Evolutionary conservation across 1,284 basidiomycete species (phyloP).

Genomic region (Cutaneotrichosporon dermatis): DNA sequence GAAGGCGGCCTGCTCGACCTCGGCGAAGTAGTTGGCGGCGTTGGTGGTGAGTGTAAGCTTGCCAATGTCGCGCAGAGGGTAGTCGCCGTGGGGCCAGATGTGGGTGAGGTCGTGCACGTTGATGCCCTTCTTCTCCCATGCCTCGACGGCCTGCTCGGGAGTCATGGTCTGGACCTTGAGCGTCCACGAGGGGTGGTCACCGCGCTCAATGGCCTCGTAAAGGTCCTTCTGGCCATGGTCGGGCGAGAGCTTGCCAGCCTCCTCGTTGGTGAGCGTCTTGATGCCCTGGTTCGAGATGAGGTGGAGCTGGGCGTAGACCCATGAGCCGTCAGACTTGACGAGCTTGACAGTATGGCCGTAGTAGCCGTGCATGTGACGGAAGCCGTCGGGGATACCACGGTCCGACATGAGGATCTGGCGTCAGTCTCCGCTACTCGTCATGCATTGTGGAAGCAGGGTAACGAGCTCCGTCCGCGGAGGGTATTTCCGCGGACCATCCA

Average conservation of each 20-base stretch:
- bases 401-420: slow-evolving; percentile 53
- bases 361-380: slow-evolving; percentile 80
- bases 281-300: slow-evolving; percentile 68
- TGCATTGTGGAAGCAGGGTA: too few relatives aligned
- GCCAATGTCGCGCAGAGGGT: slow-evolving; percentile 78
- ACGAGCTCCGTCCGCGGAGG: too few relatives aligned
- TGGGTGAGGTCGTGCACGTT: slow-evolving; percentile 78
- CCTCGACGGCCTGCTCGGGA: slow-evolving; percentile 77
- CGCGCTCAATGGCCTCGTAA: slow-evolving; percentile 69
- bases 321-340: slow-evolving; percentile 73
- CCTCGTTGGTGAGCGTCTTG: slow-evolving; percentile 55
- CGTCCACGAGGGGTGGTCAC: slow-evolving; percentile 54
- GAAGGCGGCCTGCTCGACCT: slow-evolving; percentile 67
- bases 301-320: slow-evolving; percentile 80
- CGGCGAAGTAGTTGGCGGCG: slow-evolving; percentile 58
- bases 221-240: slow-evolving; percentile 74
- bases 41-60: slow-evolving; percentile 84
- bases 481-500: too few relatives aligned
- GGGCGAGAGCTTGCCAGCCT: slow-evolving; percentile 56
- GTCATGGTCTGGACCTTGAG: slow-evolving; percentile 73
- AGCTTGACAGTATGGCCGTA: slow-evolving; percentile 90
- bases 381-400: slow-evolving; percentile 74
- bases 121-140: slow-evolving; percentile 54
- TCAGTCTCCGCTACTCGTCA: not conserved
- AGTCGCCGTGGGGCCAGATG: slow-evolving; percentile 77